These are phyloP conservation scores for Fomitopsis betulina DNA, from an alignment of 1,284 basidiomycete genomes.

Conservation along the genomic window DNA sequence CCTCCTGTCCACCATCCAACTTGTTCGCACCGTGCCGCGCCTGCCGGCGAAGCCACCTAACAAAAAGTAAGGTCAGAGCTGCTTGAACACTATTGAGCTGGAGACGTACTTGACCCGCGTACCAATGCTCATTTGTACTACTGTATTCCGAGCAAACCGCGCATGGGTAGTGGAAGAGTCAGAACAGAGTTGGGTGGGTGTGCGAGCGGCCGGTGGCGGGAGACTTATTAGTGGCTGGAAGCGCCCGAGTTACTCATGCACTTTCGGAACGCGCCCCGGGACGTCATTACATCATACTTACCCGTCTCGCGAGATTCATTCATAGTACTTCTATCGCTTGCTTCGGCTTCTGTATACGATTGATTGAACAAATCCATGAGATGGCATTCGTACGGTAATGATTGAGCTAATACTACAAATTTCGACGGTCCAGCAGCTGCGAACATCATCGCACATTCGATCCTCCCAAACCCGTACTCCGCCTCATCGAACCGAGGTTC, in stretches of 20 bases:
- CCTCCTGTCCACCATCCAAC: slow-evolving; percentile 9
- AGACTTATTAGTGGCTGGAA: background rate
- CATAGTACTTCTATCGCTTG: too few species aligned
- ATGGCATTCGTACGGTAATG: background rate
- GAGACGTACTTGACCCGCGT: background rate
- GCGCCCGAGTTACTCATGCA: background rate
- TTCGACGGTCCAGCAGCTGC: background rate
- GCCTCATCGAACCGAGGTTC: slow-evolving; percentile 57
- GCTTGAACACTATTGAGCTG: background rate
- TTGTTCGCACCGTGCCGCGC: slow-evolving; percentile 5
- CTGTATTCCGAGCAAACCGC: too few species aligned
- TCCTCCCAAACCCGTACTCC: slow-evolving; percentile 67
- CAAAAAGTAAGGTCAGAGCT: slow-evolving; percentile 16
- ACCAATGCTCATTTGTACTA: background rate
- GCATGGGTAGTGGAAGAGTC: background rate
- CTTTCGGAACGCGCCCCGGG: background rate
- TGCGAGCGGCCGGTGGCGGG: background rate
- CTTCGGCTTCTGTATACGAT: too few species aligned
- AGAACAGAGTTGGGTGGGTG: background rate
- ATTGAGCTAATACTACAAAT: background rate
- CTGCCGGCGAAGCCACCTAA: slow-evolving; percentile 8
- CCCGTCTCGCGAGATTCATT: too few species aligned
- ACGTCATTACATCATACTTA: background rate
- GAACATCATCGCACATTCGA: slow-evolving; percentile 46
- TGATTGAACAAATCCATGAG: too few species aligned